Percentiles rank a stretch among this genome's conserved stretches.
phyloP scores from a whole-genome alignment of 805 yeast genomes.

The Myxozyma vanderwaltii region DNA sequence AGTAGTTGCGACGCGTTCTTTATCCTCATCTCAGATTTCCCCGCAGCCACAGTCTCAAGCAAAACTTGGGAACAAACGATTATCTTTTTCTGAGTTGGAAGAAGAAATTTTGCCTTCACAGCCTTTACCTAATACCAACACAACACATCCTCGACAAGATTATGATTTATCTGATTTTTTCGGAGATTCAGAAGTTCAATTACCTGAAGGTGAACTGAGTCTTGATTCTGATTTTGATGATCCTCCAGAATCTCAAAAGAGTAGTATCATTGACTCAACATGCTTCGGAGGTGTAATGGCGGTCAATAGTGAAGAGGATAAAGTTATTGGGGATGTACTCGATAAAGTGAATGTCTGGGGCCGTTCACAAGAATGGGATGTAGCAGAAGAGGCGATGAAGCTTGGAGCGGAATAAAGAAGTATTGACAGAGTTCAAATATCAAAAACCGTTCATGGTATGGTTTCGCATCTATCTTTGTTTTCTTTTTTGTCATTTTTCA shows the following conservation, averaged over 20 bases:
- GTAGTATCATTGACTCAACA: neutral
- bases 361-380: constrained; percentile 17
- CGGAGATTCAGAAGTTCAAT: neutral
- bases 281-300: neutral
- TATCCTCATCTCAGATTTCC: neutral
- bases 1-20: neutral
- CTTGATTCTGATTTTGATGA: neutral
- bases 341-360: constrained; percentile 18
- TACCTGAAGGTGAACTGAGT: constrained; percentile 3
- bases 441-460: neutral
- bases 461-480: neutral
- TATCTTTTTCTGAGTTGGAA: neutral
- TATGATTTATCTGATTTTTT: constrained; percentile 3
- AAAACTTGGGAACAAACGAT: neutral
- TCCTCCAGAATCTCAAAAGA: neutral
- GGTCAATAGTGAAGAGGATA: constrained; percentile 5
- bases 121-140: neutral
- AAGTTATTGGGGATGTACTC: constrained; percentile 13
- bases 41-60: neutral
- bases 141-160: neutral
- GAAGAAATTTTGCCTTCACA: constrained; percentile 8
- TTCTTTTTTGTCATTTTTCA: too few species aligned
- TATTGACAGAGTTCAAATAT: neutral
- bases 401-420: neutral
- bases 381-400: constrained; percentile 18